Base-by-base conservation (phyloP, 176 grass and related monocot species). In the Secale cereale region DNA sequence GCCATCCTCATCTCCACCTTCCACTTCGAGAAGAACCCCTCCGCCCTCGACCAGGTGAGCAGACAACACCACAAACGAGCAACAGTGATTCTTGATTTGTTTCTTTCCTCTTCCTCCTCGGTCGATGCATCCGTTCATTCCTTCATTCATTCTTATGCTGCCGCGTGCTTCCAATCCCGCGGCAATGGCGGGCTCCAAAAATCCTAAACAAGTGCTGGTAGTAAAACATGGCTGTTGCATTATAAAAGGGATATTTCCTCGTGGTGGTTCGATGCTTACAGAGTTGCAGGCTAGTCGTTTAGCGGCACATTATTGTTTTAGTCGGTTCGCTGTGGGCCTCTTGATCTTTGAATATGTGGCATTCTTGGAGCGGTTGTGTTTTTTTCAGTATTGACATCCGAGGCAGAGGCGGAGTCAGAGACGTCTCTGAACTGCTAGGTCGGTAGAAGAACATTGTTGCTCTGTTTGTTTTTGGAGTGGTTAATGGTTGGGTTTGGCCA, bases 1-100 rank as follows among this genome's bases (percentile, higher is more conserved):
- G 90, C 77, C 69, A 92, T 95, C 35, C 93, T 98, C 80, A 84
- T 98, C 82, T 95, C 93, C 70, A 95, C 82, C 46, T 98, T 98
- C 80, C 90, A 98, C 82, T 98, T 91, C 88, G 85, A 94, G 88
- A 98, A 94, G 87, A 30, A 45, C 13, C 91, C 93, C 1, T 91
- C 93, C 22, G 91, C 87, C 31, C 87, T 98, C 87, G 97, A 95
- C 82, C 91, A 94, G 91, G 97, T 52, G 48, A 52, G 16, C 48
- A 52, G 19, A 2, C 48, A 52, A 52, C 48, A 52, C 15, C 48
- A 52, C 15, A 50, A 11, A 11, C 39, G 10, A 41, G 39, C 1
- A 36, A 11, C 2, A 45, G 41, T 3, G 1, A 14, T 1, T 6
- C 15, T 6, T 2, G 48, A 52, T 52, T 52, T 52, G 48, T 52